These are phyloP conservation scores for Capillidium heterosporum DNA, from an alignment of 371 early-diverging fungal genomes.

Conservation along the genomic window DNA sequence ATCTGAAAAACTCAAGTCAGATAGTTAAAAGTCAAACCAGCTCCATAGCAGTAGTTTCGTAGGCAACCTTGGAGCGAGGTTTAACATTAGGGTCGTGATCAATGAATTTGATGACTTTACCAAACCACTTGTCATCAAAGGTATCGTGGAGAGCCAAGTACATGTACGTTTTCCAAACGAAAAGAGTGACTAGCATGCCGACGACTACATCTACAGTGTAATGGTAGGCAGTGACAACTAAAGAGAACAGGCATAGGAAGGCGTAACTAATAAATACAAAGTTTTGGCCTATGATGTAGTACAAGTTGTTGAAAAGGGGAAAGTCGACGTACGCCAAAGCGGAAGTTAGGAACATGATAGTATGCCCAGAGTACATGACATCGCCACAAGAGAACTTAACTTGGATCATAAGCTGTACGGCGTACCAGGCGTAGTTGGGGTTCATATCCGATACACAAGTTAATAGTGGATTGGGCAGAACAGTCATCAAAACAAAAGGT, in stretches of 20 bases:
- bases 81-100: not conserved
- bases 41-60: too few relatives aligned
- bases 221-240: not conserved
- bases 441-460: not conserved
- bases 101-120: not conserved
- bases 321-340: not conserved
- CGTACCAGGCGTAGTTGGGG: not conserved
- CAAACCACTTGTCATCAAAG: not conserved
- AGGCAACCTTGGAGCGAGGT: too few relatives aligned
- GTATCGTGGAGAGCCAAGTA: not conserved
- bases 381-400: slow-evolving; percentile 2
- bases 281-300: not conserved
- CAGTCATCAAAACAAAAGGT: not conserved
- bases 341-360: slow-evolving; percentile 1
- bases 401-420: not conserved
- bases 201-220: slow-evolving; percentile 2
- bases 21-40: too few relatives aligned
- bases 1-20: too few relatives aligned
- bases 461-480: slow-evolving; percentile 1
- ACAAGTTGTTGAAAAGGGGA: not conserved
- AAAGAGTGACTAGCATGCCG: not conserved
- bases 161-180: not conserved
- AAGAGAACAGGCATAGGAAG: not conserved
- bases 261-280: not conserved
- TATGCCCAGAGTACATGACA: slow-evolving; percentile 3